Conservation (phyloP, 106 monocot species). For the Dioscorea alata region DNA sequence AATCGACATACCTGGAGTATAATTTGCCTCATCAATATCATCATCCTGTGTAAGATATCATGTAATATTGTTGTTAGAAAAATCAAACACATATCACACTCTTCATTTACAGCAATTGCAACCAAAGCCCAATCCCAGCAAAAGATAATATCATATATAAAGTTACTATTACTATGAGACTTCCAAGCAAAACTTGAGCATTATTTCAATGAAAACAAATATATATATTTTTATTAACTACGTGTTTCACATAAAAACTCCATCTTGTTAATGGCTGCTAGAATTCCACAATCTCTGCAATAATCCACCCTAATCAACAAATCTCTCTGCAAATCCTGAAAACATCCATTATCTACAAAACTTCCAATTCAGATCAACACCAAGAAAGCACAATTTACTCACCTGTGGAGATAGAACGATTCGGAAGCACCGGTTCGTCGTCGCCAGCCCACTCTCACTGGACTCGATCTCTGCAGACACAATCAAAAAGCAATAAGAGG, state of each 20-base stretch:
- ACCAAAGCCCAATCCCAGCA: neutral
- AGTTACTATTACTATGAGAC: too few species aligned
- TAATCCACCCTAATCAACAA: too few species aligned
- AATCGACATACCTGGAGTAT: constrained; percentile 45
- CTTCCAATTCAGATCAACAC: neutral
- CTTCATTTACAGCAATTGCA: too few species aligned
- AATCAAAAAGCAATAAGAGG: neutral
- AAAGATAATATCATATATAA: neutral
- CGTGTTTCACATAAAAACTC: too few species aligned
- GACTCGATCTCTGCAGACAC: constrained; percentile 44
- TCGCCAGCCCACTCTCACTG: constrained; percentile 46
- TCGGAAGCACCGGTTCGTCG: constrained; percentile 46
- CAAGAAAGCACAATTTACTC: neutral
- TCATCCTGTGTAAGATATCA: constrained; percentile 48
- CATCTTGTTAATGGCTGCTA: too few species aligned
- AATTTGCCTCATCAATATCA: constrained; percentile 56
- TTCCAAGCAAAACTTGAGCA: too few species aligned
- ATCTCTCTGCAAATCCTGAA: too few species aligned
- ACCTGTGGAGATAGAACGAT: constrained; percentile 52
- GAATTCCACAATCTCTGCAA: too few species aligned
- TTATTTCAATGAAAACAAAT: too few species aligned
- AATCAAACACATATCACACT: neutral
- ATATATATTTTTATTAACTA: too few species aligned
- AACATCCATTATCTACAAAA: too few species aligned
- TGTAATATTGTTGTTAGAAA: neutral